Evolutionary conservation across 805 yeast genomes (phyloP).

Genomic region (Metschnikowia aberdeeniae): DNA sequence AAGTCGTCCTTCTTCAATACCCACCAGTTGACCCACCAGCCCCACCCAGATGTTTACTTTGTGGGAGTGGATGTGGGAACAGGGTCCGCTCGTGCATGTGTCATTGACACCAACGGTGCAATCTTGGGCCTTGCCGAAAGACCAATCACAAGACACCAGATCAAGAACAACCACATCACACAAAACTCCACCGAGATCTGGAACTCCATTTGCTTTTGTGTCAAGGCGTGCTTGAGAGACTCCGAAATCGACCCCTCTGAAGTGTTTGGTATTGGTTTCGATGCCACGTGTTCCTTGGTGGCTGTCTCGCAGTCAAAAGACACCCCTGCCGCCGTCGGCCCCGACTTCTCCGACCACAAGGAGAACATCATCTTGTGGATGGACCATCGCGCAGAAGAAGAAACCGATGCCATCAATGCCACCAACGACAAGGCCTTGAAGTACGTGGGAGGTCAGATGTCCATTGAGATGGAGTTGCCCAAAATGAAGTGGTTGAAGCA

Average conservation of each 20-base stretch:
- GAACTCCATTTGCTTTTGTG: constrained; percentile 82
- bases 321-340: constrained; percentile 84
- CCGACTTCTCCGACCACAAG: constrained; percentile 65
- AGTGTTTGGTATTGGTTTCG: constrained; percentile 89
- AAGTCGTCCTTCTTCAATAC: constrained; percentile 36
- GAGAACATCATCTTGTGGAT: constrained; percentile 94
- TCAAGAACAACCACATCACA: constrained; percentile 70
- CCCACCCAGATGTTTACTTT: constrained; percentile 48
- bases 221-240: constrained; percentile 67
- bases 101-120: constrained; percentile 78
- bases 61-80: constrained; percentile 96
- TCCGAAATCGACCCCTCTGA: constrained; percentile 63
- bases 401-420: constrained; percentile 75
- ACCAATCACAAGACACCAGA: constrained; percentile 71
- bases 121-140: constrained; percentile 76
- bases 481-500: constrained; percentile 95
- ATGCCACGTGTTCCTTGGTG: constrained; percentile 94
- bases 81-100: constrained; percentile 93
- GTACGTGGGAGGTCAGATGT: constrained; percentile 96
- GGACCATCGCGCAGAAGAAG: constrained; percentile 92
- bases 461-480: constrained; percentile 97
- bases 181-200: constrained; percentile 91
- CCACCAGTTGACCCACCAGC: constrained; percentile 32
- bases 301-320: constrained; percentile 64
- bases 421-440: constrained; percentile 75